Evolutionary conservation across 495 filamentous ascomycete genomes (phyloP).

Genomic region (Lentithecium fluviatile): DNA sequence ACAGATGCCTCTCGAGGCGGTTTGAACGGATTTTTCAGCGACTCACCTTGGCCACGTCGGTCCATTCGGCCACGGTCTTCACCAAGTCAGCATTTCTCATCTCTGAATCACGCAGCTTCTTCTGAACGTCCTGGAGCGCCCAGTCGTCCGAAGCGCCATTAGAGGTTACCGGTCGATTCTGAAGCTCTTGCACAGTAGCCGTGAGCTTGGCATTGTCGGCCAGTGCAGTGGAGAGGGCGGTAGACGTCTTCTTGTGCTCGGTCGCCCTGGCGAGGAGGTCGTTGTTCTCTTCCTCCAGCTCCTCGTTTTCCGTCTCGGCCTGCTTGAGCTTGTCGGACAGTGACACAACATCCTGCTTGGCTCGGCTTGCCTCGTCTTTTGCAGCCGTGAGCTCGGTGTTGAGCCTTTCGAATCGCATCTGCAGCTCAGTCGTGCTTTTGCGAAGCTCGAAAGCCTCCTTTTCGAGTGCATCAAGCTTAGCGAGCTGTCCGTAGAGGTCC

Average conservation of each 20-base stretch:
- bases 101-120: neutral
- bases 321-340: neutral
- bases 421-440: neutral
- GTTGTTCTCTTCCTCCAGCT: conserved; percentile 7
- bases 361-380: neutral
- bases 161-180: neutral
- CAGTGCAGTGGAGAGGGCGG: neutral
- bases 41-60: neutral
- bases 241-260: neutral
- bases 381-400: neutral
- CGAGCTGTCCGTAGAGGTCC: neutral
- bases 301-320: neutral
- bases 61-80: neutral
- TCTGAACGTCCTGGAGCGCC: neutral
- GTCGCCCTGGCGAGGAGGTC: neutral
- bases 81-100: neutral
- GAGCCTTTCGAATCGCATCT: neutral
- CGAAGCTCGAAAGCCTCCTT: neutral
- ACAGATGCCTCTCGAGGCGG: neutral
- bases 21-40: neutral
- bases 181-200: neutral
- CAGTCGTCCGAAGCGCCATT: neutral
- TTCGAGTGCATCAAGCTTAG: neutral
- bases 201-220: neutral
- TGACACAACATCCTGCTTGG: neutral